Evolutionary conservation across 441 rosid species (phyloP).

Genomic region (Croton laevigatus): DNA sequence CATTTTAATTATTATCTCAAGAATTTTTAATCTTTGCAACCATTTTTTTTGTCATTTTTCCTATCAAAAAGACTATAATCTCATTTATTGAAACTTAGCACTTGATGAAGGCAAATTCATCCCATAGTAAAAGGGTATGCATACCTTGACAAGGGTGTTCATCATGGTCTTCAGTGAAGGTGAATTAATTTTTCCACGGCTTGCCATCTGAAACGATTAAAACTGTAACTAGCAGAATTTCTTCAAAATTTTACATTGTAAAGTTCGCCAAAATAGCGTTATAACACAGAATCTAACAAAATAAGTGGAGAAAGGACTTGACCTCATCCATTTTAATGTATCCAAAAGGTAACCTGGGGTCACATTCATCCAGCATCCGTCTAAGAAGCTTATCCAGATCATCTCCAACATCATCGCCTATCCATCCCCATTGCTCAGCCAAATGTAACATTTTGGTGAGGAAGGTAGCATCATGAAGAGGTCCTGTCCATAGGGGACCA

Average conservation of each 20-base stretch:
- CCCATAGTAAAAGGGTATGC: not conserved
- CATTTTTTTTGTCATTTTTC: no score
- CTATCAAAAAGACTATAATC: no score
- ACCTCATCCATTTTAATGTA: slow-evolving; percentile 90
- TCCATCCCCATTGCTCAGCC: slow-evolving; percentile 76
- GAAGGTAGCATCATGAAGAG: slow-evolving; percentile 63
- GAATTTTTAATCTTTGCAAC: no score
- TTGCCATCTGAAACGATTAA: slow-evolving; percentile 55
- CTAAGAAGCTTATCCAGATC: slow-evolving; percentile 66
- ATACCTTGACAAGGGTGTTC: slow-evolving; percentile 58
- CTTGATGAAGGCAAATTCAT: no score
- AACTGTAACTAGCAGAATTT: not conserved
- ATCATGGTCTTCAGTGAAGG: slow-evolving; percentile 65
- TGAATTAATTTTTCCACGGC: slow-evolving; percentile 71
- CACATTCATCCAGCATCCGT: slow-evolving; percentile 75
- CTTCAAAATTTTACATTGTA: not conserved
- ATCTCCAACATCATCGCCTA: slow-evolving; percentile 47
- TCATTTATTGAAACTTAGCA: no score
- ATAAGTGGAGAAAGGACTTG: not conserved
- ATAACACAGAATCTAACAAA: not conserved
- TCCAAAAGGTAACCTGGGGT: slow-evolving; percentile 77
- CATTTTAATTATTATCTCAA: no score
- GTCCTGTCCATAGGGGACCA: slow-evolving; percentile 89
- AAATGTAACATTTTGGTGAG: slow-evolving; percentile 56
- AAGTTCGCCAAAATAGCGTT: not conserved